Base-by-base conservation (phyloP, 306 rosid species). In the Hippophae tibetana region DNA sequence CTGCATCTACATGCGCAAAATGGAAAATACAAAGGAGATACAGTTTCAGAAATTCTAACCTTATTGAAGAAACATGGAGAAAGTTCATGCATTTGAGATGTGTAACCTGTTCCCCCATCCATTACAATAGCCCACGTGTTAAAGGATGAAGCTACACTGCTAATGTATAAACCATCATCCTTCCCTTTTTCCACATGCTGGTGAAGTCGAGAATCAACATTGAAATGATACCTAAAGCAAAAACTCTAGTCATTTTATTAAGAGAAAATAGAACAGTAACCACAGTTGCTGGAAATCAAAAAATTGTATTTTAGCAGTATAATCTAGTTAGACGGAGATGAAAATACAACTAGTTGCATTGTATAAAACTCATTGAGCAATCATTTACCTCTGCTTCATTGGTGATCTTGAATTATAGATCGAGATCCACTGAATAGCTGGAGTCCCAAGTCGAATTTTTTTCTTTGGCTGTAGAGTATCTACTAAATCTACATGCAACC, bases 21-120 rank as follows among this genome's bases (percentile, higher is more conserved):
- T 31, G 38, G 47, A 26, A 55, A 52, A 65, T 54, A 50, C 12
- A 54, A 47, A 48, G 42, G 26, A 18, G 14, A 50, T 45, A 31
- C 38, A 13, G 7, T 44, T 58, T 58, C 62, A 55, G 14, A 54
- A 45, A 53, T 9, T 31, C 56, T 58, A 45, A 76, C 80, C 80
- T 76, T 76, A 53, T 76, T 72, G 66, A 76, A 66, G 76, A 76
- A 76, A 64, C 48, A 54, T 49, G 70, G 58, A 5, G 80, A 76
- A 25, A 63, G 58, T 63, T 76, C 76, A 54, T 66, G 58, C 58
- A 76, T 73, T 49, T 76, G 80, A 55, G 80, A 62, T 0, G 80
- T 40, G 43, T 51, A 76, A 47, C 70, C 76, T n/a, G 80, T 71
- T 64, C 76, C 80, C 4, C 76, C 76, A 62, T 76, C 80, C 80